Conservation (phyloP, 345 rosid genomes). For the Ricinus communis region DNA sequence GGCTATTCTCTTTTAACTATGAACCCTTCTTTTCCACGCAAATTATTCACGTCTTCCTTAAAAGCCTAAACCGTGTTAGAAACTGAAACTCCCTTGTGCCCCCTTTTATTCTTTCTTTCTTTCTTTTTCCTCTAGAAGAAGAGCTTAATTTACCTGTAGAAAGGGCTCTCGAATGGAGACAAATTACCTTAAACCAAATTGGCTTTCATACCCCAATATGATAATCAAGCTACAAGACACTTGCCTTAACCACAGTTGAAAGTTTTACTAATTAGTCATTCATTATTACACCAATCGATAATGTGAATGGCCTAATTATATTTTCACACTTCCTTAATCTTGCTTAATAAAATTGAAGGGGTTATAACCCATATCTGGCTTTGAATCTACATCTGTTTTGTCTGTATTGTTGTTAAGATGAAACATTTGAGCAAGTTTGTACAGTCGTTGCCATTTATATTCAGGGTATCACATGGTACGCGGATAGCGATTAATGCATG, state of each 20-base stretch:
- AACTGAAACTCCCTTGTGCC: slow-evolving; percentile 8
- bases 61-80: slow-evolving; percentile 48
- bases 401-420: slow-evolving; percentile 4
- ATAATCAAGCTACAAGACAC: neutral
- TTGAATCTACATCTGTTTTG: too few species aligned
- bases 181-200: slow-evolving; percentile 3
- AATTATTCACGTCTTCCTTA: slow-evolving; percentile 40
- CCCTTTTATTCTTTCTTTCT: too few species aligned
- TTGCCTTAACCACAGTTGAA: too few species aligned
- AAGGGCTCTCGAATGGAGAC: slow-evolving; percentile 21
- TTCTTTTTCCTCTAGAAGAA: neutral
- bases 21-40: slow-evolving; percentile 45
- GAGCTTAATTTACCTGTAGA: slow-evolving; percentile 15
- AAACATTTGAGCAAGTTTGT: slow-evolving; percentile 6
- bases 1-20: slow-evolving; percentile 16
- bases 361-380: neutral
- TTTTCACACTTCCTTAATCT: too few species aligned
- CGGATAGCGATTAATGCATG: slow-evolving; percentile 22
- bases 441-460: slow-evolving; percentile 20
- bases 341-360: neutral
- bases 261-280: neutral
- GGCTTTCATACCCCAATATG: slow-evolving; percentile 2
- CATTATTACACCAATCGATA: neutral
- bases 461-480: slow-evolving; percentile 24
- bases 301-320: neutral